Conservation (phyloP, 2,329 filamentous ascomycete genomes). For the Fusarium sp. region DNA sequence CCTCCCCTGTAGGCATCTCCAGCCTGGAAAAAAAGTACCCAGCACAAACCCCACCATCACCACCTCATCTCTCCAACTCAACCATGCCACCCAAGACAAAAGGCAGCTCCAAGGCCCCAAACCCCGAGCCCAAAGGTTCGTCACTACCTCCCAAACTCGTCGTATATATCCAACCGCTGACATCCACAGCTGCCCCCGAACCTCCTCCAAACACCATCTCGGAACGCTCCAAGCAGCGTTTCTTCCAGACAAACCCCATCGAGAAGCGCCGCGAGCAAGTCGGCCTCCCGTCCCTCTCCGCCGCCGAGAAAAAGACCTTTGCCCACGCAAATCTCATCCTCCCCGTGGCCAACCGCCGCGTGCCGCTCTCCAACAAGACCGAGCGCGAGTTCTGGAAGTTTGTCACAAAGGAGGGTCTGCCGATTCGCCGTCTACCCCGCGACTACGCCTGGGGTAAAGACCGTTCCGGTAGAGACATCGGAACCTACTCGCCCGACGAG, state of each 20-base stretch:
- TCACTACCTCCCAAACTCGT: background rate
- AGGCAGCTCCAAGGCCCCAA: slow-evolving; percentile 53
- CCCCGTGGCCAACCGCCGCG: slow-evolving; percentile 55
- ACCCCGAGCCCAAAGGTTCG: slow-evolving; percentile 42
- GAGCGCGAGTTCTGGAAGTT: slow-evolving; percentile 73
- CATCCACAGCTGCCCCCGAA: slow-evolving; percentile 48
- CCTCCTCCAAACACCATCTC: slow-evolving; percentile 62
- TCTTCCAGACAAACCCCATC: slow-evolving; percentile 67
- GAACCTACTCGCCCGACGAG: slow-evolving; percentile 63
- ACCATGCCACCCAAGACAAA: slow-evolving; percentile 58
- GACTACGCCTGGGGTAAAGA: slow-evolving; percentile 67
- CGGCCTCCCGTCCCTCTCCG: slow-evolving; percentile 62
- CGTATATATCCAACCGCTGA: slow-evolving; percentile 9
- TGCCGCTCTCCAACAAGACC: slow-evolving; percentile 61
- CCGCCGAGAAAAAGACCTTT: slow-evolving; percentile 66
- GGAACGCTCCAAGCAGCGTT: slow-evolving; percentile 64
- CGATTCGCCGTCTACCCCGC: slow-evolving; percentile 61
- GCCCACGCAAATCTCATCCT: slow-evolving; percentile 63
- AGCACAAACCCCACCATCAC: slow-evolving; percentile 46
- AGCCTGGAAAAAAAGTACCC: slow-evolving; percentile 40
- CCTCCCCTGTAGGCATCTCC: slow-evolving; percentile 29
- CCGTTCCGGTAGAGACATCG: slow-evolving; percentile 64
- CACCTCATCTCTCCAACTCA: slow-evolving; percentile 40
- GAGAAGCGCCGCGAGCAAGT: slow-evolving; percentile 61
- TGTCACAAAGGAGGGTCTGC: slow-evolving; percentile 67